Conservation (phyloP, 2,329 filamentous ascomycete species). For the Penicillium oxalicum region DNA sequence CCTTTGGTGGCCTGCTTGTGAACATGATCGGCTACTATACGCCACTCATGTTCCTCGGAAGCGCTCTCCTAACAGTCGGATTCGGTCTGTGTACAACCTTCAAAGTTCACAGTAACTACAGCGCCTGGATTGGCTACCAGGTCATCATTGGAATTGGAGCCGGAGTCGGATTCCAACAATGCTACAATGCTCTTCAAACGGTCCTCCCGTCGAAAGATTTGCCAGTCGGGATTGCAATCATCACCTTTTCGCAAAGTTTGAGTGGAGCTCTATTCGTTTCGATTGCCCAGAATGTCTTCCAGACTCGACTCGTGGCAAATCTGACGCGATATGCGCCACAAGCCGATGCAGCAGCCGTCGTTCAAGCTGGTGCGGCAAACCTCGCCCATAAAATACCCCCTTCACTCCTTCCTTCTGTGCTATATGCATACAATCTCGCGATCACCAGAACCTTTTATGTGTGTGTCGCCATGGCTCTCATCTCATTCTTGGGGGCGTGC, state of each 20-base stretch:
- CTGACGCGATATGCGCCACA: constrained; percentile 21
- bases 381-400: constrained; percentile 25
- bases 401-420: constrained; percentile 25
- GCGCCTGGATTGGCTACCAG: constrained; percentile 37
- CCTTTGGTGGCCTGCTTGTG: constrained; percentile 28
- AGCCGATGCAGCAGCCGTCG: constrained; percentile 23
- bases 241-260: constrained; percentile 35
- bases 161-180: constrained; percentile 33
- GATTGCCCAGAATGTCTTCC: constrained; percentile 36
- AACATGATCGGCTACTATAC: constrained; percentile 36
- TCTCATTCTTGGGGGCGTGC: constrained; percentile 28
- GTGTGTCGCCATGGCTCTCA: constrained; percentile 28
- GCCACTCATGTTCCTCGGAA: constrained; percentile 32
- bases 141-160: constrained; percentile 32
- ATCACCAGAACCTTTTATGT: constrained; percentile 37
- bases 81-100: constrained; percentile 34
- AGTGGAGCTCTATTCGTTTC: constrained; percentile 36
- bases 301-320: constrained; percentile 27
- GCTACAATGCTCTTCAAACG: constrained; percentile 33
- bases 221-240: constrained; percentile 30
- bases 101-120: constrained; percentile 20
- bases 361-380: constrained; percentile 34
- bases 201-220: constrained; percentile 29
- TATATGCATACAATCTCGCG: constrained; percentile 34
- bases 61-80: constrained; percentile 29